Evolutionary conservation across 768 basidiomycete genomes (phyloP), one percentile per base, ranked within the genome.

Genomic region (Lentinula detonsa): DNA sequence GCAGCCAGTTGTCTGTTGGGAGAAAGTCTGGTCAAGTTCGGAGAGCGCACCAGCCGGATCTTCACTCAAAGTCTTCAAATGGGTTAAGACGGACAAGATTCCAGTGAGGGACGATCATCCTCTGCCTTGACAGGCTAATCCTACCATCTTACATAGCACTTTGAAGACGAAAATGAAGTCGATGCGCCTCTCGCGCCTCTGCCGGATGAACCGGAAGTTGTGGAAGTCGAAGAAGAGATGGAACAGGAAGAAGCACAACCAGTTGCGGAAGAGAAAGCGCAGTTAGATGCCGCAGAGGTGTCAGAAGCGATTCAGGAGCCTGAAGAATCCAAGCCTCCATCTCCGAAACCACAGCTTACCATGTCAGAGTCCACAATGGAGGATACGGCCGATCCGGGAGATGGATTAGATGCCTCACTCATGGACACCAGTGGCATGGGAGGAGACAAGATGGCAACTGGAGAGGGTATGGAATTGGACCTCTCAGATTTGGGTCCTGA

Each of bases 1-100:
- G 88, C 89, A 90, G 68, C 91, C 91, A 6, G 91, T 93, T n/a
- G 83, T 80, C 31, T 90, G 86, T 64, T 94, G 91, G 91, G 90
- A 93, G 73, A 90, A 87, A 73, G 76, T 79, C 39, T 90, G 89
- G 89, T 77, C 82, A 10, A 71, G 78, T 11, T 82, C 87, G 39
- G 86, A 86, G 61, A 77, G 76, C 58, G 75, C 82, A 23, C 66
- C 82, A 16, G 71, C 83, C 28, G 81, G 81, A 31, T 81, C 90
- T 21, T 80, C 76, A 21, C 73, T 93, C 52, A 87, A 85, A 67
- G 78, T 91, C 23, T 83, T 80, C 67, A 87, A 86, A 69, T 93
- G 91, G 91, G 83, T 88, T 10, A 88, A 86, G 69, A 90, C 90
- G 13, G 88, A 92, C 61, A 89, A 85, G 71, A 77, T 78, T 51